phyloP scores from a whole-genome alignment of 768 basidiomycete genomes.

The Calocybe indica region DNA sequence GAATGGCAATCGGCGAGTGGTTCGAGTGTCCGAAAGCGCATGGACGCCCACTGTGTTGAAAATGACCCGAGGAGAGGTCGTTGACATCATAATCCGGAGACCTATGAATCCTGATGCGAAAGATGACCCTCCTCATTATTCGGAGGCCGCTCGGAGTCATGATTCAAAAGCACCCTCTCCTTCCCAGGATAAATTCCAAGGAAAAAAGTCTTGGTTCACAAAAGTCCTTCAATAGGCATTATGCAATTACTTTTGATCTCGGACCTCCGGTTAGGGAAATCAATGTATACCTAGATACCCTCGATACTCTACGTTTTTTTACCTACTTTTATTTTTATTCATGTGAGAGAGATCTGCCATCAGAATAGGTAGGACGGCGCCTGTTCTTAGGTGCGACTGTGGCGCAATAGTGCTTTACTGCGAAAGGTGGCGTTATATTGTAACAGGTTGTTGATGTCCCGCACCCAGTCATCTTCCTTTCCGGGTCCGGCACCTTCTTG shows the following conservation, averaged over 20 bases:
- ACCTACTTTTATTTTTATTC: background rate
- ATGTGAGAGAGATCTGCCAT: background rate
- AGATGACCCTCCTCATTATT: conserved; percentile 35
- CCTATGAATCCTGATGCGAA: conserved; percentile 16
- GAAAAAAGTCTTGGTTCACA: conserved; percentile 12
- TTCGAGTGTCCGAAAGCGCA: conserved; percentile 46
- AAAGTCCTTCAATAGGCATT: conserved; percentile 1
- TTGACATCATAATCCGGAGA: conserved; percentile 35
- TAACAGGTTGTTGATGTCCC: conserved; percentile 90
- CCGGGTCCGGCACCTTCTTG: conserved; percentile 68
- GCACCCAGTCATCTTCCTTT: conserved; percentile 93
- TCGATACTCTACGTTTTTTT: background rate
- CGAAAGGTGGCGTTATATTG: conserved; percentile 95
- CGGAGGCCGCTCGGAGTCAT: conserved; percentile 25
- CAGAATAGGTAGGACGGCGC: too few relatives aligned
- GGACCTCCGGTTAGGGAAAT: background rate
- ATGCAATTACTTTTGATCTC: background rate
- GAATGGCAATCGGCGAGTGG: conserved; percentile 25
- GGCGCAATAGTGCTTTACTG: conserved; percentile 78
- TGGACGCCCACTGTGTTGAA: conserved; percentile 38
- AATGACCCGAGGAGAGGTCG: conserved; percentile 39
- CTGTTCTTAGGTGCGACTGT: conserved; percentile 52
- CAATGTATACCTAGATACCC: background rate
- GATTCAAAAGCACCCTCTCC: conserved; percentile 15
- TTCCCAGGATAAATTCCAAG: conserved; percentile 9